Conservation (phyloP, 768 basidiomycete species). For the Boletus speciosus region DNA sequence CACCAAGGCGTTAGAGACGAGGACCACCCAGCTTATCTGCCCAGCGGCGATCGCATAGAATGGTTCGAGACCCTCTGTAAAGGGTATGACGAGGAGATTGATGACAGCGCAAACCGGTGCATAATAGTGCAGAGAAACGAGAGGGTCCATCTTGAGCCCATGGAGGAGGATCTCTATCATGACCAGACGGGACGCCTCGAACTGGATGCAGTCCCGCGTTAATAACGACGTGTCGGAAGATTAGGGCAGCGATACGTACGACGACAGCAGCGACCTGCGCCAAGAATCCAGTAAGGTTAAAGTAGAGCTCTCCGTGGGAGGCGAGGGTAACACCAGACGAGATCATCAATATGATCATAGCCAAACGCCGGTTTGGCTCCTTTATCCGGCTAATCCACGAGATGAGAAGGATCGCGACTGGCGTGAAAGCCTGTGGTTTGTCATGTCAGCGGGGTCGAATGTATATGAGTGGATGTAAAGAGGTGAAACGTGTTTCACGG, state of each 20-base stretch:
- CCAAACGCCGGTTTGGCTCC: slow-evolving; percentile 79
- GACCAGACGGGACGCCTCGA: slow-evolving; percentile 91
- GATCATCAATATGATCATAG: slow-evolving; percentile 85
- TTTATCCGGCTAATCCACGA: slow-evolving; percentile 88
- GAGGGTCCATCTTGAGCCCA: slow-evolving; percentile 96
- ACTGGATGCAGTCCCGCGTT: slow-evolving; percentile 41
- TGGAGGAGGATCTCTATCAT: slow-evolving; percentile 95
- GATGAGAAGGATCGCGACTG: slow-evolving; percentile 88
- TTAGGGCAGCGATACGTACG: slow-evolving; percentile 35
- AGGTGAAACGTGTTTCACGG: not conserved
- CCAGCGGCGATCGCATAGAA: slow-evolving; percentile 61
- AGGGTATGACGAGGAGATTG: slow-evolving; percentile 81
- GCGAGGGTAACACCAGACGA: slow-evolving; percentile 87
- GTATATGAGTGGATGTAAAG: not conserved
- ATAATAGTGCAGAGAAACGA: slow-evolving; percentile 94
- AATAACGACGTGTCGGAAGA: not conserved
- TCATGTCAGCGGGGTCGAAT: not conserved
- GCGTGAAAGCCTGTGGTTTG: slow-evolving; percentile 71
- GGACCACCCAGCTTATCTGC: slow-evolving; percentile 62
- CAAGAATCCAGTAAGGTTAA: slow-evolving; percentile 84
- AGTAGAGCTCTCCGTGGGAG: slow-evolving; percentile 83
- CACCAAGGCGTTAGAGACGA: slow-evolving; percentile 79
- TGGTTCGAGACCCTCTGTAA: slow-evolving; percentile 88
- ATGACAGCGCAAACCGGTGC: slow-evolving; percentile 92
- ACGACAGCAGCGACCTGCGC: slow-evolving; percentile 83